These are phyloP conservation scores for Metschnikowia reukaufii DNA, from an alignment of 805 yeast species.

Conservation along the genomic window DNA sequence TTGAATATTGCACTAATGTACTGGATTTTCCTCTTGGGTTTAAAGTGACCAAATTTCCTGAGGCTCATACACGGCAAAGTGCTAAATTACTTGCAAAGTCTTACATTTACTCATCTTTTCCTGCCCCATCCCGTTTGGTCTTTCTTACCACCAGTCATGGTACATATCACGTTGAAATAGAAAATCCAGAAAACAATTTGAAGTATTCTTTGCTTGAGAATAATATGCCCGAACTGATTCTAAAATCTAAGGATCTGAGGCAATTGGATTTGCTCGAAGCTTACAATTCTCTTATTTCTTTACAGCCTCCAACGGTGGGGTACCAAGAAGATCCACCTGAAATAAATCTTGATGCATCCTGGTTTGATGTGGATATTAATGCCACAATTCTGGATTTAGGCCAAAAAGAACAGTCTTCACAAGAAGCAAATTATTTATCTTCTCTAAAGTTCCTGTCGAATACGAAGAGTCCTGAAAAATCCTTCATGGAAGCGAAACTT, in stretches of 20 bases:
- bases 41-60: slow-evolving; percentile 20
- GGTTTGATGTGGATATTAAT: slow-evolving; percentile 28
- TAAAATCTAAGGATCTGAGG: slow-evolving; percentile 5
- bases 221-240: slow-evolving; percentile 18
- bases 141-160: slow-evolving; percentile 27
- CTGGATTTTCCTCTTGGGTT: slow-evolving; percentile 24
- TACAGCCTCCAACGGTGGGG: slow-evolving; percentile 7
- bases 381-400: slow-evolving; percentile 24
- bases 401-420: not conserved
- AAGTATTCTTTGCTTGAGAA: slow-evolving; percentile 25
- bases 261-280: slow-evolving; percentile 14
- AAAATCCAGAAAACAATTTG: slow-evolving; percentile 18
- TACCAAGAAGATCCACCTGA: slow-evolving; percentile 1
- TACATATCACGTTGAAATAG: slow-evolving; percentile 25
- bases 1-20: slow-evolving; percentile 24
- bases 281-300: slow-evolving; percentile 17
- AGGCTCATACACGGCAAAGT: slow-evolving; percentile 27
- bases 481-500: slow-evolving; percentile 16
- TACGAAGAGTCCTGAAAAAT: slow-evolving; percentile 17
- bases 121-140: slow-evolving; percentile 31
- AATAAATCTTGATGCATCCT: slow-evolving; percentile 21
- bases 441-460: slow-evolving; percentile 23
- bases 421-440: slow-evolving; percentile 21
- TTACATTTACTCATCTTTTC: slow-evolving; percentile 27
- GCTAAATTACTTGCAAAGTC: slow-evolving; percentile 31